Evolutionary conservation across 2,329 filamentous ascomycete genomes (phyloP).

Genomic region (Periconia sp.): DNA sequence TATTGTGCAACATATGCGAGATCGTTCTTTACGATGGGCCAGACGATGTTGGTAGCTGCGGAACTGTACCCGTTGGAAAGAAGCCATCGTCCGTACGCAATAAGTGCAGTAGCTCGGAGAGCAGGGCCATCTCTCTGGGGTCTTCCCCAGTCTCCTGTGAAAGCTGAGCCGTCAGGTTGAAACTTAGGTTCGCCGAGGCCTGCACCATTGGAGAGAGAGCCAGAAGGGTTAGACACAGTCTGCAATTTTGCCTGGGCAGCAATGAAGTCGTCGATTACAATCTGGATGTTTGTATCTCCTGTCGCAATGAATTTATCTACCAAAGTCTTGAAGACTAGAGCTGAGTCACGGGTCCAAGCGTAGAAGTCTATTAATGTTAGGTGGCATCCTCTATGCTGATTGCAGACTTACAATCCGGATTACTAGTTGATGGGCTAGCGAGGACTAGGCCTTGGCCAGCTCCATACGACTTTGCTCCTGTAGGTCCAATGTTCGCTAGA

Average conservation of each 20-base stretch:
- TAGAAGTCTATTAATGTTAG: conserved; percentile 66
- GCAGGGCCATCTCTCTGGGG: conserved; percentile 82
- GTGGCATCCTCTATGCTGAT: background rate
- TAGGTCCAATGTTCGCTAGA: conserved; percentile 61
- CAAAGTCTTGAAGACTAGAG: conserved; percentile 71
- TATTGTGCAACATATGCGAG: conserved; percentile 76
- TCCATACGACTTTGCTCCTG: conserved; percentile 54
- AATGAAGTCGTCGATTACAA: conserved; percentile 71
- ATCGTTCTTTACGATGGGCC: conserved; percentile 79
- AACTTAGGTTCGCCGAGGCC: conserved; percentile 77
- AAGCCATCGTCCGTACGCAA: conserved; percentile 75
- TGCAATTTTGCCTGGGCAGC: conserved; percentile 70
- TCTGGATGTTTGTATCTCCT: conserved; percentile 65
- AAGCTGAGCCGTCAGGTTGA: conserved; percentile 67
- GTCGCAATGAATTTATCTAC: conserved; percentile 67
- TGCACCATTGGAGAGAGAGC: conserved; percentile 54
- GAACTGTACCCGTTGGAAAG: conserved; percentile 64
- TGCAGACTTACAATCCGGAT: conserved; percentile 57
- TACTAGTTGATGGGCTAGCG: conserved; percentile 58
- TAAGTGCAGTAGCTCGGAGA: conserved; percentile 74
- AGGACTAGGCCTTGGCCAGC: conserved; percentile 58
- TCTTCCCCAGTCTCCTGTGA: conserved; percentile 74
- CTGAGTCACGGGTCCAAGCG: conserved; percentile 79
- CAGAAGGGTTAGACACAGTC: conserved; percentile 72
- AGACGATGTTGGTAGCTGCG: conserved; percentile 57